These are phyloP conservation scores for Ogataea angusta DNA, from an alignment of 805 yeast species.

Conservation along the genomic window DNA sequence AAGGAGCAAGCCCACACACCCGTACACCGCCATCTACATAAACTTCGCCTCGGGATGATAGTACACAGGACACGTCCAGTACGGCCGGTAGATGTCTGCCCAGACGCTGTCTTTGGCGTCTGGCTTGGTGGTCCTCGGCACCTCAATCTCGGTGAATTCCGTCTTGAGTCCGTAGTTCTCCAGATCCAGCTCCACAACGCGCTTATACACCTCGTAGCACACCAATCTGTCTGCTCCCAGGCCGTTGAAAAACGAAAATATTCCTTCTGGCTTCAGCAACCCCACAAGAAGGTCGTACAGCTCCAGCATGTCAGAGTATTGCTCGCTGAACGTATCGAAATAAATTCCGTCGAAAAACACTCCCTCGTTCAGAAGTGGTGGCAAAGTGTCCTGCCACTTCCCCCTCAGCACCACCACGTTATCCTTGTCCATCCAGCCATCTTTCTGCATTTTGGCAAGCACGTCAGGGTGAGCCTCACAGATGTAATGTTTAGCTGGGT, in stretches of 20 bases:
- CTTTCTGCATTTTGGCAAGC: conserved; percentile 55
- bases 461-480: conserved; percentile 97
- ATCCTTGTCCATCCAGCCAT: conserved; percentile 79
- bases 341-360: conserved; percentile 87
- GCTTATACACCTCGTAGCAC: conserved; percentile 79
- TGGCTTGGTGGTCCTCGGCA: conserved; percentile 41
- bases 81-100: conserved; percentile 59
- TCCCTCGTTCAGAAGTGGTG: conserved; percentile 58
- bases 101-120: conserved; percentile 45
- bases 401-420: conserved; percentile 78
- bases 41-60: conserved; percentile 53
- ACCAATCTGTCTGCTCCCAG: conserved; percentile 75
- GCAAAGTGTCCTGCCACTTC: conserved; percentile 87
- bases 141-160: conserved; percentile 46
- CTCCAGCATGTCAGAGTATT: conserved; percentile 83
- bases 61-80: conserved; percentile 67
- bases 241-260: conserved; percentile 90
- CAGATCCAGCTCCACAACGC: conserved; percentile 77
- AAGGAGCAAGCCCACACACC: neutral
- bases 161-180: conserved; percentile 73
- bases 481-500: conserved; percentile 75
- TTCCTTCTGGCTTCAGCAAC: conserved; percentile 73
- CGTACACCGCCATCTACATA: conserved; percentile 5
- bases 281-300: conserved; percentile 82
- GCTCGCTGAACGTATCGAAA: conserved; percentile 92